These are phyloP conservation scores for Trichoderma citrinoviride DNA, from an alignment of 2,329 filamentous ascomycete species.

Conservation along the genomic window DNA sequence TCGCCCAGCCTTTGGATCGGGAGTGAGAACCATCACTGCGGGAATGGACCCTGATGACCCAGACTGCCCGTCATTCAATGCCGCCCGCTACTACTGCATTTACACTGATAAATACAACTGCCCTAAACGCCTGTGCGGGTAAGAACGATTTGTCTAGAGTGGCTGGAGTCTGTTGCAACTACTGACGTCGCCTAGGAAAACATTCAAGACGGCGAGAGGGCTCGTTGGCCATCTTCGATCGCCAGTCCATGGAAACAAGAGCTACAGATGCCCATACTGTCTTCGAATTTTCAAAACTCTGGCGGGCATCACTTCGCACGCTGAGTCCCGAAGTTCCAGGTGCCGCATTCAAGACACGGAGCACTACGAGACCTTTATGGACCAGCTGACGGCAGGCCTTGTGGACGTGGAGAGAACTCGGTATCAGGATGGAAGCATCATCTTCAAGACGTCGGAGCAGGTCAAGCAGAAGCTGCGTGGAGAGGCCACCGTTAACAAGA, in stretches of 20 bases:
- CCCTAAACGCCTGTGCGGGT: constrained; percentile 52
- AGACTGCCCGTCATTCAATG: constrained; percentile 45
- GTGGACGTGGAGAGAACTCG: constrained; percentile 27
- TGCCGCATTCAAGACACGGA: constrained; percentile 45
- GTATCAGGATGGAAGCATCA: constrained; percentile 31
- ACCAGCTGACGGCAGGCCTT: constrained; percentile 36
- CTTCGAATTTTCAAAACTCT: constrained; percentile 40
- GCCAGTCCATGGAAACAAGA: constrained; percentile 37
- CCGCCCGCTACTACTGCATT: constrained; percentile 45
- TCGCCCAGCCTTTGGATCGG: constrained; percentile 20
- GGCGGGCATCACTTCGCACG: constrained; percentile 47
- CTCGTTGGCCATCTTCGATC: constrained; percentile 47
- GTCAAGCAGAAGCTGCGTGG: constrained; percentile 10
- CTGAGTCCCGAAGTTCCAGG: constrained; percentile 42
- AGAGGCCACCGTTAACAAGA: not conserved
- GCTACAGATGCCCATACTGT: constrained; percentile 47
- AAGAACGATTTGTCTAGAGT: constrained; percentile 28
- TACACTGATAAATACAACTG: constrained; percentile 50
- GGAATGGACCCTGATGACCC: constrained; percentile 44
- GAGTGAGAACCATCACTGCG: constrained; percentile 18
- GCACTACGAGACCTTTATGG: constrained; percentile 35
- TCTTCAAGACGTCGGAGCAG: constrained; percentile 28
- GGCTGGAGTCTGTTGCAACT: not conserved
- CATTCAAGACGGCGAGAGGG: constrained; percentile 34
- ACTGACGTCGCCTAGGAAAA: constrained; percentile 36